These are phyloP conservation scores for Vitis rupestris DNA, from an alignment of 164 flowering plant genomes.

Conservation along the genomic window DNA sequence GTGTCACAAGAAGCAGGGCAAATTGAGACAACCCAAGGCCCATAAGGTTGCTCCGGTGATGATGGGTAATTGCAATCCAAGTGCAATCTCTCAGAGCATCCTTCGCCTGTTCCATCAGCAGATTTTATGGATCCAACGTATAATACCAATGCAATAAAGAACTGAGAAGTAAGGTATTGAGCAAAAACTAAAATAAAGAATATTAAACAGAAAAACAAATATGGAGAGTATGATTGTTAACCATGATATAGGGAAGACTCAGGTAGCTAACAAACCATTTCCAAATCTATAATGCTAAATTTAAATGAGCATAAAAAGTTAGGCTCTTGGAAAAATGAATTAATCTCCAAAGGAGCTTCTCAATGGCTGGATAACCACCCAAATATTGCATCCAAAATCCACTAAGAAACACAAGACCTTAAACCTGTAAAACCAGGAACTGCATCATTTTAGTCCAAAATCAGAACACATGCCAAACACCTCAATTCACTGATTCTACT, in stretches of 20 bases:
- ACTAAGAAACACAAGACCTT: neutral
- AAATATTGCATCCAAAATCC: neutral
- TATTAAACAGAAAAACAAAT: too few relatives aligned
- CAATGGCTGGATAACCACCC: neutral
- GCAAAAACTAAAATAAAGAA: neutral
- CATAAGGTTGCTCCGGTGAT: slow-evolving; percentile 70
- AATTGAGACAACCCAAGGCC: slow-evolving; percentile 90
- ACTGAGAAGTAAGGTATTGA: neutral
- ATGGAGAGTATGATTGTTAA: too few relatives aligned
- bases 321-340: neutral
- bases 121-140: neutral
- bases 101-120: slow-evolving; percentile 61
- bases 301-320: too few relatives aligned
- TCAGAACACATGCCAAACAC: neutral
- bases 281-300: too few relatives aligned
- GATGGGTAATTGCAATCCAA: slow-evolving; percentile 68
- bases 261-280: too few relatives aligned
- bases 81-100: slow-evolving; percentile 64
- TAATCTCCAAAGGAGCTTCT: neutral
- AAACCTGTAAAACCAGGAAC: neutral
- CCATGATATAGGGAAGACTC: too few relatives aligned
- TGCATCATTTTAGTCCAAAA: too few relatives aligned
- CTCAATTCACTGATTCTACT: neutral
- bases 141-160: neutral
- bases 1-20: slow-evolving; percentile 90